Conservation (phyloP, 495 filamentous ascomycete species). For the Elaphomyces granulatus region DNA sequence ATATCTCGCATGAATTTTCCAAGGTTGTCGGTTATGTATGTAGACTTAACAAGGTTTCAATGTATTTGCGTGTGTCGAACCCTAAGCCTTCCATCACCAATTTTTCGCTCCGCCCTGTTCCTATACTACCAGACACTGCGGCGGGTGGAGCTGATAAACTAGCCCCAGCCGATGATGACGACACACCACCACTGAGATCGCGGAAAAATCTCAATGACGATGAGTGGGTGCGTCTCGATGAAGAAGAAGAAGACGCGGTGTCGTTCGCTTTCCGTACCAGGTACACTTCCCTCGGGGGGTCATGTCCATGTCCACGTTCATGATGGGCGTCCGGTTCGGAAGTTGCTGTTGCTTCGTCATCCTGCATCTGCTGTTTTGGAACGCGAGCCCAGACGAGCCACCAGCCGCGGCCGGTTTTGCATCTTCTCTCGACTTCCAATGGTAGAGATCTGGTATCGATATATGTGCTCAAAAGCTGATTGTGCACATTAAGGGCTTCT, state of each 20-base stretch:
- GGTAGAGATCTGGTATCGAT: constrained; percentile 41
- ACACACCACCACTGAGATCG: constrained; percentile 30
- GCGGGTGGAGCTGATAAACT: too few species aligned
- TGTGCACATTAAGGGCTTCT: constrained; percentile 85
- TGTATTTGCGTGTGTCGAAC: constrained; percentile 72
- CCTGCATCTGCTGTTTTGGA: constrained; percentile 18
- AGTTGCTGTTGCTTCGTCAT: constrained; percentile 12
- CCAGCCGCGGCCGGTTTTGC: constrained; percentile 85
- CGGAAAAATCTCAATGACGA: constrained; percentile 35
- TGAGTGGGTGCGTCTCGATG: neutral
- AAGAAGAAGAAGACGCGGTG: constrained; percentile 19
- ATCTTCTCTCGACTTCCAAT: constrained; percentile 66
- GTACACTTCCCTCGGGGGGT: constrained; percentile 54
- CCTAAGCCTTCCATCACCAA: constrained; percentile 82
- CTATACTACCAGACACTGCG: constrained; percentile 28
- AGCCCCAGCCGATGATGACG: constrained; percentile 7
- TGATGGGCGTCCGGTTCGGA: constrained; percentile 10
- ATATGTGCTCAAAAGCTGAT: constrained; percentile 66
- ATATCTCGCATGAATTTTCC: too few species aligned
- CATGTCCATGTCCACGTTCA: constrained; percentile 10
- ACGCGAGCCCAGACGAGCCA: constrained; percentile 91
- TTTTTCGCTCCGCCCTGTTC: constrained; percentile 45
- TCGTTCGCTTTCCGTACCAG: constrained; percentile 69
- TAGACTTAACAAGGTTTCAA: constrained; percentile 67
- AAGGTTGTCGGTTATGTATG: too few species aligned